phyloP scores from a whole-genome alignment of 495 filamentous ascomycete species.

The Trichoderma erinaceum region DNA sequence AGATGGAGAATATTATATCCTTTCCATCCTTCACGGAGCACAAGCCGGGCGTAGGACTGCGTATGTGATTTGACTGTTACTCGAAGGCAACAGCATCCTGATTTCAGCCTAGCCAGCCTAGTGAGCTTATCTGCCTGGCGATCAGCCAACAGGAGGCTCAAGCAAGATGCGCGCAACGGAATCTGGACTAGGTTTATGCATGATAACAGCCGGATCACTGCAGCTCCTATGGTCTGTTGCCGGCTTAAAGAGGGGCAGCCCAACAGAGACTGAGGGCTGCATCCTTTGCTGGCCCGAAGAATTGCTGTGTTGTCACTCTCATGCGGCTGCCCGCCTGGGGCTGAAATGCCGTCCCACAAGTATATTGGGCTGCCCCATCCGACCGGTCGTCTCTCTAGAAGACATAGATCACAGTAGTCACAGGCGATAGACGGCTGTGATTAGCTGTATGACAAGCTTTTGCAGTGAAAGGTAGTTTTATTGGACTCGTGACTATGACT shows the following conservation, averaged over 20 bases:
- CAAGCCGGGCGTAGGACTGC: too few relatives aligned
- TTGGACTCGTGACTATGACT: neutral
- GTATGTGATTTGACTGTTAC: neutral
- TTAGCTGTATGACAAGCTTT: neutral
- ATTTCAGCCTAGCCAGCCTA: neutral
- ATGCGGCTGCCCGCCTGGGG: neutral
- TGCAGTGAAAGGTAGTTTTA: neutral
- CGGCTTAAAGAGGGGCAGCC: neutral
- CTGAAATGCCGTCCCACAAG: neutral
- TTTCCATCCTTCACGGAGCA: neutral
- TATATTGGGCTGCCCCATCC: neutral
- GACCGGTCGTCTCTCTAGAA: neutral
- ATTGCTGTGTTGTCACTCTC: neutral
- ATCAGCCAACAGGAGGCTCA: neutral
- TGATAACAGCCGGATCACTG: neutral
- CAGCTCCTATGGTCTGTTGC: neutral
- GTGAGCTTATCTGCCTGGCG: neutral
- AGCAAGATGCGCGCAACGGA: neutral
- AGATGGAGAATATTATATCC: neutral
- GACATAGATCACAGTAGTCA: neutral
- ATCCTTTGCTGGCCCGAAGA: neutral
- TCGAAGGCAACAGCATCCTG: slow-evolving; percentile 7
- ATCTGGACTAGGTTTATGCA: slow-evolving; percentile 5
- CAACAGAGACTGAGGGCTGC: neutral
- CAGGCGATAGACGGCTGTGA: neutral